Percentiles rank a stretch among this genome's conserved stretches.
Evolutionary conservation across 2,329 filamentous ascomycete genomes (phyloP).

Genomic region (Metarhizium brunneum): DNA sequence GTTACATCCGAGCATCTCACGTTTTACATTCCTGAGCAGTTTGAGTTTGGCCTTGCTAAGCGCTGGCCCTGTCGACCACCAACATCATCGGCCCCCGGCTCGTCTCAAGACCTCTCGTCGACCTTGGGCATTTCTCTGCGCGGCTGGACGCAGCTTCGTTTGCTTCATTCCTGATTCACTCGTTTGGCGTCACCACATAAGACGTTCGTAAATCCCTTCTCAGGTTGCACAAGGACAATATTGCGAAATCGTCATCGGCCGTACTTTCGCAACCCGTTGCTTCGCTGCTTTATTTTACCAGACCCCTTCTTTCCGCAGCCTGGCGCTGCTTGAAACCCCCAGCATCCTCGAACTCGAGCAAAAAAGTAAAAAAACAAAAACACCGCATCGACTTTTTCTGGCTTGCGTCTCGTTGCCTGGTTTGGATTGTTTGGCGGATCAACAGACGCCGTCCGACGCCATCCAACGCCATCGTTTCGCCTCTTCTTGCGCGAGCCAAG

Average conservation of each 20-base stretch:
- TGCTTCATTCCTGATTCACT: conserved; percentile 8
- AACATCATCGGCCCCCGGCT: neutral
- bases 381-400: neutral
- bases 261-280: neutral
- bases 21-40: neutral
- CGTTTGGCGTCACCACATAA: neutral
- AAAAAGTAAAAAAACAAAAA: neutral
- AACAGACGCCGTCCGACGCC: neutral
- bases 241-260: neutral
- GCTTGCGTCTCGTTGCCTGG: neutral
- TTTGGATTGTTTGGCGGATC: neutral
- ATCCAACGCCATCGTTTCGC: conserved; percentile 2
- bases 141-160: conserved; percentile 4
- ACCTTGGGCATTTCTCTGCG: conserved; percentile 4
- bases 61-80: neutral
- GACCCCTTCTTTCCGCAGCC: neutral
- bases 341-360: neutral
- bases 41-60: too few relatives aligned
- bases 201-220: neutral
- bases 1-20: too few relatives aligned
- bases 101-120: neutral
- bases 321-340: neutral
- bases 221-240: neutral
- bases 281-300: too few relatives aligned
- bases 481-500: conserved; percentile 1